Evolutionary conservation across 2,329 filamentous ascomycete genomes (phyloP).

Genomic region (Colletotrichum limetticola): DNA sequence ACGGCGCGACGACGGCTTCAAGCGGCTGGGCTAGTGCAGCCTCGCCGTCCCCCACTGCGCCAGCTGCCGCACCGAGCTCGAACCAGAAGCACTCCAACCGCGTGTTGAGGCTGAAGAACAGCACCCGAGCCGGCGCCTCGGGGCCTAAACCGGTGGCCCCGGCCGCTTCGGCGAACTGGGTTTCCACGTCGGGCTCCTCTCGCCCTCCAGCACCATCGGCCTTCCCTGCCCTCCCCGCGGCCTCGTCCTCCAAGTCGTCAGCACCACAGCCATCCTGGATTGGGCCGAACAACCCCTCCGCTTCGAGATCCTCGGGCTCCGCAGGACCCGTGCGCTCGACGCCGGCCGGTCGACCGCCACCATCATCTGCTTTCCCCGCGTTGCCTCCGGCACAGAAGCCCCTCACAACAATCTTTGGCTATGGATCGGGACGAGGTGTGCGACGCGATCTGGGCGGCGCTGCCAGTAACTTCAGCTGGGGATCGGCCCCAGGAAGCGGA

Average conservation of each 20-base stretch:
- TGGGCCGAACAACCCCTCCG: constrained; percentile 36
- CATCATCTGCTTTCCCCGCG: constrained; percentile 80
- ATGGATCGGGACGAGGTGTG: constrained; percentile 64
- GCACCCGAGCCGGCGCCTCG: constrained; percentile 55
- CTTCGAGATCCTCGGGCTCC: constrained; percentile 5
- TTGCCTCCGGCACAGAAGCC: constrained; percentile 82
- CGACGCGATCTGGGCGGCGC: constrained; percentile 61
- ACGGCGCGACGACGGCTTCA: constrained; percentile 66
- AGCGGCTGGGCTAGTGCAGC: constrained; percentile 71
- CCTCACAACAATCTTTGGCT: constrained; percentile 70
- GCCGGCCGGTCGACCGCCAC: constrained; percentile 27
- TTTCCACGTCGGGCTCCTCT: constrained; percentile 31
- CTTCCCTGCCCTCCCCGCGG: constrained; percentile 56
- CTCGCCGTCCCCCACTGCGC: constrained; percentile 62
- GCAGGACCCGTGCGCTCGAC: neutral
- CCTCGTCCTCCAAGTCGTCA: constrained; percentile 36
- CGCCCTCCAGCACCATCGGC: constrained; percentile 46
- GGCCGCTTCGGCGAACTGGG: constrained; percentile 38
- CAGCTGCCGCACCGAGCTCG: constrained; percentile 53
- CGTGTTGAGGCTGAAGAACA: constrained; percentile 69
- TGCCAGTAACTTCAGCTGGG: constrained; percentile 66
- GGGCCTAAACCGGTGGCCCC: constrained; percentile 37
- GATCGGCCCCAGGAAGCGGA: constrained; percentile 42
- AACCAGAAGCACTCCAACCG: constrained; percentile 62
- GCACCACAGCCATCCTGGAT: constrained; percentile 46